phyloP scores from a whole-genome alignment of 768 basidiomycete genomes.

The Pleurotus sapidus region DNA sequence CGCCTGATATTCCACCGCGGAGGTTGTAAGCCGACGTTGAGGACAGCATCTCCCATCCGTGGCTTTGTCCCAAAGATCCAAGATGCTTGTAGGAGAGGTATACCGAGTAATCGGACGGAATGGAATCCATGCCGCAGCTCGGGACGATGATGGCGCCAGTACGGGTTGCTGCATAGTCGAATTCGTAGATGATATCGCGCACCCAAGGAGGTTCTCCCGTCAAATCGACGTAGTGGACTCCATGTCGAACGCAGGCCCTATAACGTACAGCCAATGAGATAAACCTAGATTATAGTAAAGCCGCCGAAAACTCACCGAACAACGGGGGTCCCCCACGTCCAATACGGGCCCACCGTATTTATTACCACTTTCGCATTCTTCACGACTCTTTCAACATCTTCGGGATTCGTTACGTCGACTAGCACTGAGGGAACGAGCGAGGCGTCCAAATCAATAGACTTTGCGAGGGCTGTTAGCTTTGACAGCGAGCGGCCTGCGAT shows the following conservation, averaged over 20 bases:
- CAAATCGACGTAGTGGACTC: constrained; percentile 85
- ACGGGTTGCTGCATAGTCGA: constrained; percentile 68
- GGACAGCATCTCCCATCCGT: constrained; percentile 31
- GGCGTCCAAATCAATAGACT: constrained; percentile 40
- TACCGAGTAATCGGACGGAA: constrained; percentile 70
- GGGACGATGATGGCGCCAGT: constrained; percentile 77
- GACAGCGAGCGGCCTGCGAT: constrained; percentile 65
- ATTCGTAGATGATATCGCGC: constrained; percentile 53
- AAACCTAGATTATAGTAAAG: background rate
- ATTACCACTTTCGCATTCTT: constrained; percentile 64
- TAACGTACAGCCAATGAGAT: background rate
- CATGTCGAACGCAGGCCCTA: constrained; percentile 70
- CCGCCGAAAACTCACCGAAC: constrained; percentile 44
- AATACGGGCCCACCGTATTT: constrained; percentile 76
- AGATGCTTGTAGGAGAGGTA: constrained; percentile 71
- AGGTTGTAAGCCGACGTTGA: constrained; percentile 55
- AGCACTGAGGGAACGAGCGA: constrained; percentile 40
- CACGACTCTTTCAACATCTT: constrained; percentile 57
- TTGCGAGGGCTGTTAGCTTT: constrained; percentile 54
- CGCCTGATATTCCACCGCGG: constrained; percentile 57
- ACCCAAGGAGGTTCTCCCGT: constrained; percentile 74
- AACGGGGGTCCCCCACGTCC: constrained; percentile 68
- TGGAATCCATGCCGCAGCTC: constrained; percentile 72
- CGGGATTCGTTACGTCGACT: constrained; percentile 56
- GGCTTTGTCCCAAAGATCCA: constrained; percentile 9